phyloP scores from a whole-genome alignment of 441 rosid species.

The Aquilaria agallochum region DNA sequence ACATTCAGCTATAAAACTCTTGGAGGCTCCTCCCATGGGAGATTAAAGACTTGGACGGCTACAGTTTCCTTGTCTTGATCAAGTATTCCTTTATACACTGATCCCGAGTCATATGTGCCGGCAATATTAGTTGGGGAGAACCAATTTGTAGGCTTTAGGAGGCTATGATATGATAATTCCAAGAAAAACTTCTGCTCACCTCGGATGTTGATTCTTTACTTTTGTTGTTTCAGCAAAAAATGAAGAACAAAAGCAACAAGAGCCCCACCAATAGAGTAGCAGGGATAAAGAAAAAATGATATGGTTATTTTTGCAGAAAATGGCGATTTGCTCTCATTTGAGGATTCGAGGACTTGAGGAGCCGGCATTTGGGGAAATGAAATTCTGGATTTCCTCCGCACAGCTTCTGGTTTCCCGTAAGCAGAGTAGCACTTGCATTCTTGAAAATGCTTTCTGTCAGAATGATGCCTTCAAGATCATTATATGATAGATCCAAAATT shows the following conservation, averaged over 20 bases:
- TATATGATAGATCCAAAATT: constrained; percentile 11
- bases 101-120: constrained; percentile 9
- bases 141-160: constrained; percentile 4
- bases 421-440: not conserved
- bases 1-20: constrained; percentile 17
- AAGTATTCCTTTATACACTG: constrained; percentile 17
- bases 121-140: constrained; percentile 9
- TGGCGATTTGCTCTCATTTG: not conserved
- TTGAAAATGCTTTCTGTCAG: constrained; percentile 4
- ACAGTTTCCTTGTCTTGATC: not conserved
- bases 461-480: constrained; percentile 9
- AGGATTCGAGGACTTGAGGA: too few relatives aligned
- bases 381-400: constrained; percentile 13
- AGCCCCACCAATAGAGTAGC: not conserved
- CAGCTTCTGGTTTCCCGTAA: constrained; percentile 10
- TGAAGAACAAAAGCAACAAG: not conserved
- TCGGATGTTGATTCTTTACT: not conserved
- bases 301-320: not conserved
- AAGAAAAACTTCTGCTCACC: not conserved
- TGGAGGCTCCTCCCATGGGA: constrained; percentile 10
- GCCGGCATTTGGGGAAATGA: not conserved
- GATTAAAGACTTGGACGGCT: constrained; percentile 13
- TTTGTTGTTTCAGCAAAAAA: too few relatives aligned
- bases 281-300: not conserved
- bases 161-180: not conserved